A percentile compares a stretch with the other conserved stretches of the same genome.
These are phyloP conservation scores for Hypomyces rosellus DNA, from an alignment of 2,329 filamentous ascomycete species.

Conservation along the genomic window DNA sequence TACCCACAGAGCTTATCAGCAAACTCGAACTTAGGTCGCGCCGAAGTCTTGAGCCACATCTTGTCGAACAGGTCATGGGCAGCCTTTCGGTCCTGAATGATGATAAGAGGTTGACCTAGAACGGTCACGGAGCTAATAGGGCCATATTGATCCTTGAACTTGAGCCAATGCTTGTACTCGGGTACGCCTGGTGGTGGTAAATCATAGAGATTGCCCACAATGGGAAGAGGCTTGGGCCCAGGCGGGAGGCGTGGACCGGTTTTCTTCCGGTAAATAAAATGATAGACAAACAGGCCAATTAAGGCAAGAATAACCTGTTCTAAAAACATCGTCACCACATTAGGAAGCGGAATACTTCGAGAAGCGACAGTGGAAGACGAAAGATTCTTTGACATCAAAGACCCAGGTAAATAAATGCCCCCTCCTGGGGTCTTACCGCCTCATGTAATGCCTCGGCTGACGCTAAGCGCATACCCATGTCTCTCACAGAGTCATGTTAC, in stretches of 20 bases:
- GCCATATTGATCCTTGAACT: slow-evolving; percentile 27
- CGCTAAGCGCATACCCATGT: too few species aligned
- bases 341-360: too few species aligned
- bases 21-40: slow-evolving; percentile 1
- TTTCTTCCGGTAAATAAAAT: slow-evolving; percentile 2
- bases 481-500: too few species aligned
- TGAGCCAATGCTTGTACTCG: slow-evolving; percentile 30
- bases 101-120: neutral
- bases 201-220: slow-evolving; percentile 42
- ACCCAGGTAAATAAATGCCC: too few species aligned
- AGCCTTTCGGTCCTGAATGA: slow-evolving; percentile 2
- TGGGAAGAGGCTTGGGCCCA: slow-evolving; percentile 28
- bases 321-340: too few species aligned
- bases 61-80: neutral
- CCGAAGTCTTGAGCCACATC: neutral
- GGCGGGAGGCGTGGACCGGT: slow-evolving; percentile 13
- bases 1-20: slow-evolving; percentile 1
- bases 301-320: too few species aligned
- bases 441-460: too few species aligned
- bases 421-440: too few species aligned
- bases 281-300: neutral
- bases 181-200: slow-evolving; percentile 28
- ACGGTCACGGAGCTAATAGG: slow-evolving; percentile 5
- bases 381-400: too few species aligned
- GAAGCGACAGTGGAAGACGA: too few species aligned